Evolutionary conservation across 352 stramenopile genomes (phyloP).

Genomic region (Thalassiosira tumida): DNA sequence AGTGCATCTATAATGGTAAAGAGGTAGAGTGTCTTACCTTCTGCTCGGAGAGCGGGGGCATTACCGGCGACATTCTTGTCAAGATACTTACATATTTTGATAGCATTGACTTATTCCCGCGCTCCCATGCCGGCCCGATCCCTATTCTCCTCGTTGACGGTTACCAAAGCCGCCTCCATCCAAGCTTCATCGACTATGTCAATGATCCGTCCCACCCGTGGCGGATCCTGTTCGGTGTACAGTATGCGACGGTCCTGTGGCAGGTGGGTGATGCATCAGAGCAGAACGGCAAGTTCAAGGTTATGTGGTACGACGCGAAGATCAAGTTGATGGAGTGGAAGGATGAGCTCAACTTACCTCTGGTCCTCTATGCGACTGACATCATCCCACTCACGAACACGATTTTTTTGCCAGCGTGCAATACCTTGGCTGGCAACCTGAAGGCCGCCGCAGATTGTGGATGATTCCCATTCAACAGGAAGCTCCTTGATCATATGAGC

Average conservation of each 20-base stretch:
- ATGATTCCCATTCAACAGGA: constrained; percentile 36
- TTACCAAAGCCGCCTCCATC: constrained; percentile 17
- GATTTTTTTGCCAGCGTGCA: constrained; percentile 17
- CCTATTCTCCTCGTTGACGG: constrained; percentile 46
- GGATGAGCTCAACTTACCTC: constrained; percentile 26
- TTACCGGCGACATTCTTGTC: constrained; percentile 48
- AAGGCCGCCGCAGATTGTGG: constrained; percentile 19
- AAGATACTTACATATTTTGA: constrained; percentile 51
- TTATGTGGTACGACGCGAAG: constrained; percentile 40
- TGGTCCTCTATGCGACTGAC: constrained; percentile 10
- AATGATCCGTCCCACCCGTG: constrained; percentile 33
- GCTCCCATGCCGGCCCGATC: constrained; percentile 32
- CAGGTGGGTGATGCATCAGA: constrained; percentile 44
- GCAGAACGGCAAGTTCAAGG: constrained; percentile 53
- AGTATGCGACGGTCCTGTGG: constrained; percentile 36
- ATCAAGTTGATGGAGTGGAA: constrained; percentile 29
- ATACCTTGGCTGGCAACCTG: not conserved
- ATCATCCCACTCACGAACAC: constrained; percentile 43
- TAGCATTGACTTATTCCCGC: constrained; percentile 38
- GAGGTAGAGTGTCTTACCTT: constrained; percentile 52
- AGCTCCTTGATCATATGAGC: constrained; percentile 11
- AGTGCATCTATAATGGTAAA: constrained; percentile 52
- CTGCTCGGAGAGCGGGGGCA: constrained; percentile 27
- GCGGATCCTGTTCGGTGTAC: constrained; percentile 44
- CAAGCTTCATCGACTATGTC: constrained; percentile 55